Conservation (phyloP, 257 asterid genomes). For the Schizonepeta tenuifolia region DNA sequence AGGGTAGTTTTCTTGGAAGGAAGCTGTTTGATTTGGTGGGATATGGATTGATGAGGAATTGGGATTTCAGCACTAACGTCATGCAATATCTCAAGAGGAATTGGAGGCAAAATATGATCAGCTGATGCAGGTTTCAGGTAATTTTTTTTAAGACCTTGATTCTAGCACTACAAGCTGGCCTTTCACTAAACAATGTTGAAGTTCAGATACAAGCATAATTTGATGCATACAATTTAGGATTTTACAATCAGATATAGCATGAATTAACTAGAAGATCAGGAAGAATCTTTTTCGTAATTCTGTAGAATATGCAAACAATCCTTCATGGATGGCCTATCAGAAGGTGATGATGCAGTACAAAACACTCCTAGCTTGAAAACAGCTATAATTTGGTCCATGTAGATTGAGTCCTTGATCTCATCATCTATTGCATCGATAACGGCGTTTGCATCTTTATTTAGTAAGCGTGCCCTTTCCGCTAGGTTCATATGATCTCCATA, state of each 20-base stretch:
- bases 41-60: background rate
- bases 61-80: background rate
- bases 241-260: too few relatives aligned
- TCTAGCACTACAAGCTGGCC: too few relatives aligned
- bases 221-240: too few relatives aligned
- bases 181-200: too few relatives aligned
- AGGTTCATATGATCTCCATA: constrained; percentile 43
- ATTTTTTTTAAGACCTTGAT: background rate
- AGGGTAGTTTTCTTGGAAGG: background rate
- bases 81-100: background rate
- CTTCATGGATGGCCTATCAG: constrained; percentile 47
- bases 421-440: constrained; percentile 34
- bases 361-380: constrained; percentile 42
- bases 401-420: constrained; percentile 34
- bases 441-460: constrained; percentile 17
- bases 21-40: background rate
- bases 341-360: constrained; percentile 39
- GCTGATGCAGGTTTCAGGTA: background rate
- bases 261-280: constrained; percentile 10
- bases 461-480: constrained; percentile 39
- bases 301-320: constrained; percentile 45
- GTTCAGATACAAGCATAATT: too few relatives aligned
- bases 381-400: constrained; percentile 33
- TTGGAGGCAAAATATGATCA: background rate
- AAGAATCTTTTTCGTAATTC: constrained; percentile 5